These are phyloP conservation scores for Cryptococcus sp. DNA, from an alignment of 1,284 basidiomycete genomes.

Conservation along the genomic window DNA sequence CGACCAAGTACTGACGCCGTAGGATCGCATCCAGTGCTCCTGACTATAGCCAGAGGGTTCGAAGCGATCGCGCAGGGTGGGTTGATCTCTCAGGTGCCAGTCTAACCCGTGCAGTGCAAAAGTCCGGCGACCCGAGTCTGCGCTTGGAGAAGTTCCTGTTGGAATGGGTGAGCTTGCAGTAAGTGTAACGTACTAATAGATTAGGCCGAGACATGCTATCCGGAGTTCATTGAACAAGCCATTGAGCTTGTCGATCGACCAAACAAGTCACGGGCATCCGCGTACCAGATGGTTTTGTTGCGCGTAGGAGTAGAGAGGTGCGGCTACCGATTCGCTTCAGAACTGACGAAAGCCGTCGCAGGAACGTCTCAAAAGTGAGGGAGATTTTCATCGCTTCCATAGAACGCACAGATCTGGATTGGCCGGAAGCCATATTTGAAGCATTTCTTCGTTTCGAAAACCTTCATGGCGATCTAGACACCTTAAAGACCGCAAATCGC, in stretches of 20 bases:
- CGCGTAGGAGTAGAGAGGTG: slow-evolving; percentile 39
- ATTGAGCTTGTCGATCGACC: slow-evolving; percentile 25
- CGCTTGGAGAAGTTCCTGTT: slow-evolving; percentile 76
- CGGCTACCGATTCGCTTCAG: background rate
- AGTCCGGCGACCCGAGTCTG: slow-evolving; percentile 57
- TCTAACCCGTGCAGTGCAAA: slow-evolving; percentile 37
- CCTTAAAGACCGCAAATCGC: slow-evolving; percentile 64
- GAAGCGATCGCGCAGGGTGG: slow-evolving; percentile 9
- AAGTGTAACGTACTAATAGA: slow-evolving; percentile 1
- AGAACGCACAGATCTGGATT: slow-evolving; percentile 64
- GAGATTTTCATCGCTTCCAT: slow-evolving; percentile 62
- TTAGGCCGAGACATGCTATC: slow-evolving; percentile 28
- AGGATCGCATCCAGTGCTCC: slow-evolving; percentile 8
- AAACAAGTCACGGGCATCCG: slow-evolving; percentile 19
- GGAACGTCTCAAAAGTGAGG: slow-evolving; percentile 60
- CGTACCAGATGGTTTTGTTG: slow-evolving; percentile 30
- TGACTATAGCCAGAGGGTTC: slow-evolving; percentile 22
- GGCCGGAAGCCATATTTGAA: slow-evolving; percentile 87
- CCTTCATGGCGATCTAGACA: slow-evolving; percentile 65
- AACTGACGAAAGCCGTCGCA: slow-evolving; percentile 53
- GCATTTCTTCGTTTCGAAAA: slow-evolving; percentile 84
- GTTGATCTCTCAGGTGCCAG: slow-evolving; percentile 20
- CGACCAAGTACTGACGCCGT: background rate
- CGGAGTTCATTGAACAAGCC: slow-evolving; percentile 20
- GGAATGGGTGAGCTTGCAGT: slow-evolving; percentile 58